Base-by-base conservation (phyloP, 768 basidiomycete genomes). In the Clavulina sp. region DNA sequence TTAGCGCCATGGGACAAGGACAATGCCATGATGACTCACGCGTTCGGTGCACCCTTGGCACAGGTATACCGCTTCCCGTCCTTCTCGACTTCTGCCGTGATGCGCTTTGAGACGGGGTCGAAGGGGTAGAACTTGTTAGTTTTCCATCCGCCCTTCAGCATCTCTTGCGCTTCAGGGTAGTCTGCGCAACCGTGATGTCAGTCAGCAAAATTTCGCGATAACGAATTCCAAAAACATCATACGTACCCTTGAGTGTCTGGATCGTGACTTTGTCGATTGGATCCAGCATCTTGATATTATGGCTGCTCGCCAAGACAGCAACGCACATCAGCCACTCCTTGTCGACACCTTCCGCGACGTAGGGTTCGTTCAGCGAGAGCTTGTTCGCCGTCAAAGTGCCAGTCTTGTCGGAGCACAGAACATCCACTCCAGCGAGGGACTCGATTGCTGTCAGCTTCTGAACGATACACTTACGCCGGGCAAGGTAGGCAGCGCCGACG, bases 391-490 rank as follows among this genome's bases (percentile, higher is more conserved):
- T 73, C 31, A 73, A 58, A 1, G 72, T 73, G 30, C 72, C 69
- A 16, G 69, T 70, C 63, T 70, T 69, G 54, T 70, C 68, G 21
- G 36, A 13, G 58, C 66, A 69, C 26, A 72, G 62, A 41, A 73
- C 67, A 50, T 71, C 69, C 36, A 73, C 72, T 46, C 71, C 72
- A 18, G 72, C 72, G n/a, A 73, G 64, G 16, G 66, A 66, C 55
- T 73, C 72, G 57, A 73, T 73, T 32, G 72, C 70, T 1, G 72
- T 71, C 21, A 73, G 60, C 57, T 70, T 71, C 58, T 71, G 70
- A 3, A 73, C 72, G 57, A 73, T 73, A 9, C 68, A 69, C 53
- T 72, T 64, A 19, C 65, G 60, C 30, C 64, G 59, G 4, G 69
- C 68, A 49, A 71, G 63, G 57, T 68, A 69, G 3, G 70, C 68